These are phyloP conservation scores for Rhodotorula sp. DNA, from an alignment of 1,284 basidiomycete genomes.

Conservation along the genomic window DNA sequence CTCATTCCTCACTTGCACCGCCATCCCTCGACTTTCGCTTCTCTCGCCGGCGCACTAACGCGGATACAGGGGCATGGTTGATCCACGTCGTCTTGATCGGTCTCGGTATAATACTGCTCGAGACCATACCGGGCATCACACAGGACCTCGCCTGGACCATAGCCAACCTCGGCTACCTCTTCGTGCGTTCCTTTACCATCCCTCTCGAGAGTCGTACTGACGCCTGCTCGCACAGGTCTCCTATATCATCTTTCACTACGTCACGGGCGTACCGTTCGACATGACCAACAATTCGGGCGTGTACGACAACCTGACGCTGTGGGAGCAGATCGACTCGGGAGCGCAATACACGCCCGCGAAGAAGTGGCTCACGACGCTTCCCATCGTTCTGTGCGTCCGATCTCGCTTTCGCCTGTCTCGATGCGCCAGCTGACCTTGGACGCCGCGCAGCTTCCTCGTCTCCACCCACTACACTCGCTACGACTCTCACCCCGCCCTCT, in stretches of 20 bases:
- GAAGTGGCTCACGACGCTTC: slow-evolving; percentile 93
- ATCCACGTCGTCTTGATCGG: slow-evolving; percentile 94
- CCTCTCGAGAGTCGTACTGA: neutral
- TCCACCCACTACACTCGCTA: slow-evolving; percentile 90
- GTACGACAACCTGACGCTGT: slow-evolving; percentile 94
- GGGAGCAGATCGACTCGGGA: slow-evolving; percentile 99
- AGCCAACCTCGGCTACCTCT: slow-evolving; percentile 87
- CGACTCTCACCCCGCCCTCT: slow-evolving; percentile 87
- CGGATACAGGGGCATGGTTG: slow-evolving; percentile 80
- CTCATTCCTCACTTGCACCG: neutral
- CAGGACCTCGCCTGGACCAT: slow-evolving; percentile 95
- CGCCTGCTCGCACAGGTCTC: slow-evolving; percentile 62
- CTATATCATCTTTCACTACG: slow-evolving; percentile 98
- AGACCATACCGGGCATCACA: slow-evolving; percentile 89
- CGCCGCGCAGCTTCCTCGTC: slow-evolving; percentile 73
- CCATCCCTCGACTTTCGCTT: neutral
- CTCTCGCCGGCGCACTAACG: neutral
- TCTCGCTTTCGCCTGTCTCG: neutral
- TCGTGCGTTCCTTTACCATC: slow-evolving; percentile 59
- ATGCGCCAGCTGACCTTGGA: slow-evolving; percentile 4
- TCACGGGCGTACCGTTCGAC: slow-evolving; percentile 95
- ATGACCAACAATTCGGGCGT: slow-evolving; percentile 61
- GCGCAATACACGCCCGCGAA: slow-evolving; percentile 98
- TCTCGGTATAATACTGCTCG: slow-evolving; percentile 67
- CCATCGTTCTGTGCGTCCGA: slow-evolving; percentile 71